Conservation (phyloP, 2,329 filamentous ascomycete genomes). For the Xylariaceae sp. region DNA sequence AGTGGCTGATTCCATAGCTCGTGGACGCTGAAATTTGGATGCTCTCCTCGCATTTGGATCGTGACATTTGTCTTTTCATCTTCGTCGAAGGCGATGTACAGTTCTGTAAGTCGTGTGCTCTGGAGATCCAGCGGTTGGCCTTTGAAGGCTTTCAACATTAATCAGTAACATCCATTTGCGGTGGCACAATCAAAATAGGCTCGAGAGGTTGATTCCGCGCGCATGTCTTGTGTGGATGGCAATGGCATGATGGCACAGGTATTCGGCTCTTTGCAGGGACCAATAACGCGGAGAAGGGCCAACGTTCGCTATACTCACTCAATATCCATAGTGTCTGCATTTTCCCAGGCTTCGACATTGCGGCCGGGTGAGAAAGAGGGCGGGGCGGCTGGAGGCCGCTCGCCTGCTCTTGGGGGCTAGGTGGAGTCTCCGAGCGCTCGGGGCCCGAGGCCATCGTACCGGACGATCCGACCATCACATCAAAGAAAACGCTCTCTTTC, state of each 20-base stretch:
- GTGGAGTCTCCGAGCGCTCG: conserved; percentile 12
- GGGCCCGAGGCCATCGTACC: conserved; percentile 11
- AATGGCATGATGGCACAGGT: neutral
- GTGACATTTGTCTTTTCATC: conserved; percentile 28
- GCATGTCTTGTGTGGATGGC: neutral
- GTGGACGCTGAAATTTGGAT: conserved; percentile 25
- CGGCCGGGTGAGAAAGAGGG: conserved; percentile 13
- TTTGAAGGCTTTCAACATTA: conserved; percentile 23
- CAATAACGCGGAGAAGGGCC: neutral
- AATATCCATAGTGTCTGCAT: conserved; percentile 30
- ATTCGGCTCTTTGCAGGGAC: neutral
- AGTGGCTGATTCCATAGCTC: conserved; percentile 26
- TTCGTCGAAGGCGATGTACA: conserved; percentile 29
- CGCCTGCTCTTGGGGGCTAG: conserved; percentile 13
- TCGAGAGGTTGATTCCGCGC: neutral
- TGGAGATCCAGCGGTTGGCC: conserved; percentile 30
- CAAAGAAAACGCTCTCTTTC: conserved; percentile 12
- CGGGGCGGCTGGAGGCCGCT: conserved; percentile 18
- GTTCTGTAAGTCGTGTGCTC: conserved; percentile 28
- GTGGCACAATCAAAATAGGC: neutral
- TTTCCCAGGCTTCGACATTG: conserved; percentile 16
- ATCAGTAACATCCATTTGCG: conserved; percentile 5
- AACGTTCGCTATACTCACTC: conserved; percentile 10
- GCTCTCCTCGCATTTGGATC: conserved; percentile 27
- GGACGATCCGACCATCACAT: conserved; percentile 17